Percentiles rank a stretch among this genome's conserved stretches.
Conservation (phyloP, 257 asterid genomes). For the Primulina tabacum region DNA sequence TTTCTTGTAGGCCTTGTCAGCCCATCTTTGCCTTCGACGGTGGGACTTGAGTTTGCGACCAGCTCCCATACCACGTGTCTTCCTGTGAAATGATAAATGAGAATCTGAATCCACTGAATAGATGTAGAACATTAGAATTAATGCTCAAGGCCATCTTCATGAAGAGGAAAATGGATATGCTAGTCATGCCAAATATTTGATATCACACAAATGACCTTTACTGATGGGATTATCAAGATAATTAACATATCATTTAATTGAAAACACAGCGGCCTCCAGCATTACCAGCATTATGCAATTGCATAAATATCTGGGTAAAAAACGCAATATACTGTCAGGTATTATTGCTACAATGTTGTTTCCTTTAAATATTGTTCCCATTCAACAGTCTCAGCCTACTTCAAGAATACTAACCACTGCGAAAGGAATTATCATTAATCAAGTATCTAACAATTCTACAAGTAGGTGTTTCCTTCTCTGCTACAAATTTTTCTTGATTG, state of each 20-base stretch:
- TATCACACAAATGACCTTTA: background rate
- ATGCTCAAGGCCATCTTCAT: background rate
- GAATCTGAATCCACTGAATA: background rate
- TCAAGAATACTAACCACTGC: background rate
- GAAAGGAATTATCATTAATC: too few species aligned
- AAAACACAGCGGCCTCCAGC: background rate
- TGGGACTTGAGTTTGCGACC: conserved; percentile 71
- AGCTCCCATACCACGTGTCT: conserved; percentile 78
- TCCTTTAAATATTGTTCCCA: background rate
- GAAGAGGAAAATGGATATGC: background rate
- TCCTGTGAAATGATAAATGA: conserved; percentile 27
- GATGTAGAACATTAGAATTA: background rate
- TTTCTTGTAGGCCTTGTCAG: conserved; percentile 63
- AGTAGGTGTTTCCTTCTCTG: background rate
- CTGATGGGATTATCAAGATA: background rate
- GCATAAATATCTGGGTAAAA: background rate
- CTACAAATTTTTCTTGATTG: background rate
- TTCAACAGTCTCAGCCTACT: background rate
- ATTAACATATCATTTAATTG: background rate
- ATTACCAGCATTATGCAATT: background rate
- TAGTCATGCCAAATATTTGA: background rate
- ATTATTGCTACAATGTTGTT: background rate
- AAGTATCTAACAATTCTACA: background rate
- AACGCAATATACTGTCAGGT: background rate
- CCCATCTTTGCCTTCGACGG: conserved; percentile 62